A percentile compares a stretch with the other conserved stretches of the same genome.
Conservation (phyloP, 228 moss, liverwort and hornwort genomes). For the Sphagnum magellanicum region DNA sequence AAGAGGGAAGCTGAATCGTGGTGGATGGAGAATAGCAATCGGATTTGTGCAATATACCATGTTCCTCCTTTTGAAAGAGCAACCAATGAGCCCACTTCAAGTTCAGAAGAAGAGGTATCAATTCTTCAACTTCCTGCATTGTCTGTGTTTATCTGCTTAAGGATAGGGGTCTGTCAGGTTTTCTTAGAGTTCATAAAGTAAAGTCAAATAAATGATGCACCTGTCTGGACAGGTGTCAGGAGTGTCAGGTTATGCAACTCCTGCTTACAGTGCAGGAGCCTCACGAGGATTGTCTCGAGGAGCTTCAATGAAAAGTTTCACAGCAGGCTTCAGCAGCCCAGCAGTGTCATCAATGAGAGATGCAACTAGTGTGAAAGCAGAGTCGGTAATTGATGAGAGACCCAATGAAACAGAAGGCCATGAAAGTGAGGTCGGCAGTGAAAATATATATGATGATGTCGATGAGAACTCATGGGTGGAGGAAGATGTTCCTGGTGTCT, state of each 20-base stretch:
- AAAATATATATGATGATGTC: conserved; percentile 26
- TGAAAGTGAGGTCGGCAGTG: conserved; percentile 50
- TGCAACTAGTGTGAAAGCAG: conserved; percentile 29
- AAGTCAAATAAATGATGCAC: too few species aligned
- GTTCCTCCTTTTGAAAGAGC: conserved; percentile 58
- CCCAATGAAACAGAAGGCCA: conserved; percentile 36
- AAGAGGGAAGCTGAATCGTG: conserved; percentile 58
- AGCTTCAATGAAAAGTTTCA: conserved; percentile 21
- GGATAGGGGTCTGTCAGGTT: too few species aligned
- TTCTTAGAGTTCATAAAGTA: too few species aligned
- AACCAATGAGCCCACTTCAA: conserved; percentile 38
- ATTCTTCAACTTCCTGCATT: too few species aligned
- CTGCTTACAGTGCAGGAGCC: conserved; percentile 46
- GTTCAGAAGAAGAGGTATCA: conserved; percentile 56
- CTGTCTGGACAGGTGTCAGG: too few species aligned
- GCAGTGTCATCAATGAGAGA: too few species aligned
- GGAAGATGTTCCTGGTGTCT: conserved; percentile 63
- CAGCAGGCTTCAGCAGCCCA: conserved; percentile 1
- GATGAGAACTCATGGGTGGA: conserved; percentile 55
- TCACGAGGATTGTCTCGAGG: conserved; percentile 7
- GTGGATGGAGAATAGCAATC: conserved; percentile 63
- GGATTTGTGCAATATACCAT: conserved; percentile 45
- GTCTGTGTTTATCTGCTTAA: too few species aligned
- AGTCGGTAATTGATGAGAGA: conserved; percentile 29
- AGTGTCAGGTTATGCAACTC: conserved; percentile 56